phyloP scores from a whole-genome alignment of 2,329 filamentous ascomycete genomes.

The Drechslerella dactyloides region DNA sequence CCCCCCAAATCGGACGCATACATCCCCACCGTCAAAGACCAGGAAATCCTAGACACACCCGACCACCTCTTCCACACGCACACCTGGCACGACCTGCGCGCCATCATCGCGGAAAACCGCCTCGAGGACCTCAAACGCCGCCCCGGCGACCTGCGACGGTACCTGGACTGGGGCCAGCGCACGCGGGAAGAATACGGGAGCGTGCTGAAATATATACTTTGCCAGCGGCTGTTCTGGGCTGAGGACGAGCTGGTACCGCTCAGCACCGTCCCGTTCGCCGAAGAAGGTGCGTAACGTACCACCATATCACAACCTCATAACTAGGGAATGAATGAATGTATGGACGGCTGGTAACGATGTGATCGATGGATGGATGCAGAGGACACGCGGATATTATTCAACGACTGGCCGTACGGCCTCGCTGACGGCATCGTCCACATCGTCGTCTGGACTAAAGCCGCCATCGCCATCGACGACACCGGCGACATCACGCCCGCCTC shows the following conservation, averaged over 20 bases:
- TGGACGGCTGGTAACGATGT: background rate
- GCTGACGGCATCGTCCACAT: slow-evolving; percentile 69
- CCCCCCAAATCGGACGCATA: slow-evolving; percentile 51
- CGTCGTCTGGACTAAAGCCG: slow-evolving; percentile 92
- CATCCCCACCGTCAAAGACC: slow-evolving; percentile 54
- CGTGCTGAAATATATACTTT: slow-evolving; percentile 77
- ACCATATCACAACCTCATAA: background rate
- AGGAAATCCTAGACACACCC: slow-evolving; percentile 55
- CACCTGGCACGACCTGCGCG: slow-evolving; percentile 73
- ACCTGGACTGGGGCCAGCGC: slow-evolving; percentile 71
- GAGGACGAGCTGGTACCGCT: slow-evolving; percentile 58
- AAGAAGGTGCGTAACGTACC: slow-evolving; percentile 57
- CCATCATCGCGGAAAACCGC: slow-evolving; percentile 64
- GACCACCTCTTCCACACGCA: slow-evolving; percentile 70
- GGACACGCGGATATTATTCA: slow-evolving; percentile 71
- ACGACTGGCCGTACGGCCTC: slow-evolving; percentile 94
- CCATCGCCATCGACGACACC: slow-evolving; percentile 70
- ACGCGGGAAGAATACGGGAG: slow-evolving; percentile 74
- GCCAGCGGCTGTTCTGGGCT: slow-evolving; percentile 73
- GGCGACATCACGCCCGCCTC: slow-evolving; percentile 72
- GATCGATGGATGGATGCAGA: slow-evolving; percentile 11
- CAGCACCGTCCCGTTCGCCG: slow-evolving; percentile 59
- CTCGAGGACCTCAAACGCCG: slow-evolving; percentile 78
- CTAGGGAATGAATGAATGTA: background rate
- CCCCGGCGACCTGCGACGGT: slow-evolving; percentile 78